A percentile compares a stretch with the other conserved stretches of the same genome.
Evolutionary conservation across 306 rosid genomes (phyloP).

Genomic region (Rosa lucieae): DNA sequence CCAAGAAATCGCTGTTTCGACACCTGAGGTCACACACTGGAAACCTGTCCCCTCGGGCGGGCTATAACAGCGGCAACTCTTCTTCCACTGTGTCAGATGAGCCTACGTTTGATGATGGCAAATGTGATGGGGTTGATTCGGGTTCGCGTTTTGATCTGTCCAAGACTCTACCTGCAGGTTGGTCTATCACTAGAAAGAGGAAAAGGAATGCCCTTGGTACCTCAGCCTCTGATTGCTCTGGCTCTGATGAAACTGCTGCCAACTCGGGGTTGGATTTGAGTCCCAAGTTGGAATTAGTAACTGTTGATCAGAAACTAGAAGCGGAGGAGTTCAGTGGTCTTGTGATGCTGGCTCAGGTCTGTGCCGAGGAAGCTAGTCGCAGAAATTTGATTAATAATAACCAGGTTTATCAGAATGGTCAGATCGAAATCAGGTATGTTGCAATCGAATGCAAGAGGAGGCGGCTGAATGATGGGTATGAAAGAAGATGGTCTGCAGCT

Average conservation of each 20-base stretch:
- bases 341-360: conserved; percentile 33
- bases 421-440: not conserved
- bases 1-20: conserved; percentile 27
- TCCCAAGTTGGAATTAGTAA: not conserved
- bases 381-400: not conserved
- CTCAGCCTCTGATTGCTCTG: not conserved
- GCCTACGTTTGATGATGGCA: not conserved
- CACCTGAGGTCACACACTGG: conserved; percentile 40
- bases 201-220: conserved; percentile 13
- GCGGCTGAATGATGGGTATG: not conserved
- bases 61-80: not conserved
- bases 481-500: not conserved
- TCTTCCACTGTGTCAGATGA: conserved; percentile 10
- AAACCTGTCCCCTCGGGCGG: conserved; percentile 13
- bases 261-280: not conserved
- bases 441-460: not conserved
- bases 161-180: not conserved
- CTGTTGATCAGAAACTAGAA: not conserved
- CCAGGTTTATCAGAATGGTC: not conserved
- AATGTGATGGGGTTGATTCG: not conserved
- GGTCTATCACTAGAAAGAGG: conserved; percentile 39
- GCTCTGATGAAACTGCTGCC: not conserved
- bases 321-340: conserved; percentile 28
- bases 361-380: not conserved
- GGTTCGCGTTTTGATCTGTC: conserved; percentile 3